Base-by-base conservation (phyloP, 2,329 filamentous ascomycete genomes). In the Leptographium flavum region DNA sequence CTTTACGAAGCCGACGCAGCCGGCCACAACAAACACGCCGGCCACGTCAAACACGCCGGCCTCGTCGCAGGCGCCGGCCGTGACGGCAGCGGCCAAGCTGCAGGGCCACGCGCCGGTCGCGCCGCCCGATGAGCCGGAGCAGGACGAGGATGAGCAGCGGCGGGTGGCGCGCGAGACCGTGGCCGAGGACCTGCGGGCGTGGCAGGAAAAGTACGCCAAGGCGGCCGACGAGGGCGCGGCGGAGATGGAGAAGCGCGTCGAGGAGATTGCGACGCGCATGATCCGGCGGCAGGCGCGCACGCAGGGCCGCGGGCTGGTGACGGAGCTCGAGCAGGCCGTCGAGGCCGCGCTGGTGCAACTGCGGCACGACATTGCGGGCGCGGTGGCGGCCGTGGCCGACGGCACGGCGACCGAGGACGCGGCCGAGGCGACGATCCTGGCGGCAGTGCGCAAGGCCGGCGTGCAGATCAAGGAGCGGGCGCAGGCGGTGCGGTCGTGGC, bases 131-230 rank as follows among this genome's bases (percentile, higher is more conserved):
- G 62, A 57, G 40, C 52, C 65, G 52, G 58, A 69, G 42, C 60
- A 65, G 30, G 71, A 74, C 40, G 73, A 76, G 46, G 68, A 72
- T 27, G 72, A 78, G 23, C 61, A 67, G 15, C 71, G 74, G 23
- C 73, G 73, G 45, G 72, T 69, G 4, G 74, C 74, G 3, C 76
- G 77, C 38, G 74, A 81, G 55, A 75, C 74, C 50, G 83, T 96
- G 36, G 71, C 79, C 2, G 74, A 81, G 38, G 92, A 98, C 58
- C 72, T 98, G 14, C 73, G 76, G 52, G 72, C 73, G 46, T 98
- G 92, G 90, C 83, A 95, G 61, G 76, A 77, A 50, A 93, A 94
- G 57, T 95, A 94, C 58, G 74, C 83, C 25, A 77, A 80, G 48
- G 87, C 87, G 10, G 86, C 86, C 8, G 83, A 93, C 49, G 87